Evolutionary conservation across 148 eudicot genomes (phyloP), one percentile per base, ranked within the genome.

Genomic region (Chenopodium quinoa): DNA sequence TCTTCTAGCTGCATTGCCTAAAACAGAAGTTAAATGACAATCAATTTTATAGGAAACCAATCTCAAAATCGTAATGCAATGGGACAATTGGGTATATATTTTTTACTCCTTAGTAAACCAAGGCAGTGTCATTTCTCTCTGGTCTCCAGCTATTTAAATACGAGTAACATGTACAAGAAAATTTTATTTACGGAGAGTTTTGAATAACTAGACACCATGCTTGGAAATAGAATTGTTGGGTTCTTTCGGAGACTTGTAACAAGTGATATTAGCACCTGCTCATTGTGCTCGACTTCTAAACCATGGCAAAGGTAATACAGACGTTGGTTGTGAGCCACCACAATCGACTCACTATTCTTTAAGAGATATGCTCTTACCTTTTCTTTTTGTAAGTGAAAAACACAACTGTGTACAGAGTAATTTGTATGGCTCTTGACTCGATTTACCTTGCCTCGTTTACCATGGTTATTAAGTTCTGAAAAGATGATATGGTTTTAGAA

Each of bases 231-330:
- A 87, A 89, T 95, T 72, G 83, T 95, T 73, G 98, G 71, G 90
- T 95, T 56, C 92, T 95, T 37, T 84, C 97, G 1, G 98, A 95
- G 85, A 86, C 94, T 34, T 90, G 91, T 31, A 92, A 92, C 89
- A 95, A 92, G 85, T 95, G 98, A 97, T 97, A 95, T 84, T 95
- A 80, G 92, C 97, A 63, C 98, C 98, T 64, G 79, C 90, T 63
- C 98, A 95, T 79, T 95, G 98, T 78, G 97, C 98, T 73, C 89
- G 92, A 34, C 91, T 95, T 79, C 86, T 95, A 75, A 90, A 86
- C 56, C 88, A 90, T 60, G 94, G 93, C 79, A 89, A 79, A 64
- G 88, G 83, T 78, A 83, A 89, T 83, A 81, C 86, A 64, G 91
- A 4, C 9, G 27, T 27, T 27, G 27, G 27, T 27, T 27, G 27